A percentile compares a stretch with the other conserved stretches of the same genome.
These are phyloP conservation scores for Cercis canadensis DNA, from an alignment of 306 rosid species.

Conservation along the genomic window DNA sequence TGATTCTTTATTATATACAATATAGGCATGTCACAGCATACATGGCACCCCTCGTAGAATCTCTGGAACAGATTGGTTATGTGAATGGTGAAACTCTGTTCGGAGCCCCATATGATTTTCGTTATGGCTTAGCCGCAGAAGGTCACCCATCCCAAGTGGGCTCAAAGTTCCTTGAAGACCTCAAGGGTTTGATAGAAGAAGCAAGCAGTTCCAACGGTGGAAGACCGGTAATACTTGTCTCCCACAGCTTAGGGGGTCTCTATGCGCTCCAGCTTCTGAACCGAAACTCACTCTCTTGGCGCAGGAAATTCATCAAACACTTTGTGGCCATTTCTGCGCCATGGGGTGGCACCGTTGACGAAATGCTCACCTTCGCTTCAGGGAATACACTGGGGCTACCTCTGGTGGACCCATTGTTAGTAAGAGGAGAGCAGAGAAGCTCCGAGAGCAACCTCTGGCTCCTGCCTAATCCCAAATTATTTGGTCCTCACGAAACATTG, in stretches of 20 bases:
- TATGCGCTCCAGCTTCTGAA: slow-evolving; percentile 74
- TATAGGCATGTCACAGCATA: slow-evolving; percentile 64
- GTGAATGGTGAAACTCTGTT: slow-evolving; percentile 64
- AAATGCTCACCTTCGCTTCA: slow-evolving; percentile 80
- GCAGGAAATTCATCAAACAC: slow-evolving; percentile 66
- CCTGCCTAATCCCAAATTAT: slow-evolving; percentile 73
- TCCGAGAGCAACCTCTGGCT: slow-evolving; percentile 90
- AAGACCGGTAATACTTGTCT: slow-evolving; percentile 70
- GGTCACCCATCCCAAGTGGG: slow-evolving; percentile 78
- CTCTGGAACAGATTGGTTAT: slow-evolving; percentile 69
- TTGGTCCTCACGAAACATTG: slow-evolving; percentile 44
- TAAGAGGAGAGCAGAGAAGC: slow-evolving; percentile 80
- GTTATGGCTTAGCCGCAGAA: slow-evolving; percentile 81
- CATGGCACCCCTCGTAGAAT: slow-evolving; percentile 74
- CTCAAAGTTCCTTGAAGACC: slow-evolving; percentile 72
- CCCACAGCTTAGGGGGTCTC: slow-evolving; percentile 88
- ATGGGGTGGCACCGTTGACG: slow-evolving; percentile 87
- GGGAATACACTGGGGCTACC: slow-evolving; percentile 85
- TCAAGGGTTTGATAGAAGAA: slow-evolving; percentile 64
- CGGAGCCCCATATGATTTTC: slow-evolving; percentile 95
- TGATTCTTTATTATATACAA: too few relatives aligned
- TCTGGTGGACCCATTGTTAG: slow-evolving; percentile 71
- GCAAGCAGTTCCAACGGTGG: slow-evolving; percentile 76
- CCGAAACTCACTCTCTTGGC: slow-evolving; percentile 69
- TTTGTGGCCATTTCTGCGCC: slow-evolving; percentile 78